Conservation (phyloP, 129 eudicot genomes). For the Flaveria ramosissima region DNA sequence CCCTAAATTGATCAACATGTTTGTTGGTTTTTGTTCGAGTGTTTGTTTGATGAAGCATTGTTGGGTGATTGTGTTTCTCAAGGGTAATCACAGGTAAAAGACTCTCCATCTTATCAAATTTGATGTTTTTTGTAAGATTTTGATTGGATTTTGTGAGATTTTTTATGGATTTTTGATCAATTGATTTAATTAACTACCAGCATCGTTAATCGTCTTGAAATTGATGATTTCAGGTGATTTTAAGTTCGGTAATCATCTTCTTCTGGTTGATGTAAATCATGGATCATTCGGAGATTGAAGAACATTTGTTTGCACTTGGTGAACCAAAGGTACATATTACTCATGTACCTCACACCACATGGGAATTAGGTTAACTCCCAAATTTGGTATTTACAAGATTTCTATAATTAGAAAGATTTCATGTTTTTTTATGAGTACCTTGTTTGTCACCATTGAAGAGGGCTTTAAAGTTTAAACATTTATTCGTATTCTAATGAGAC, state of each 20-base stretch:
- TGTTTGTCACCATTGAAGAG: not conserved
- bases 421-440: not conserved
- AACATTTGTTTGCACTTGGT: slow-evolving; percentile 67
- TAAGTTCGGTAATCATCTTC: not conserved
- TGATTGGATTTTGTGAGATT: not conserved
- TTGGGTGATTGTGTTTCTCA: slow-evolving; percentile 32
- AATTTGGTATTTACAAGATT: not conserved
- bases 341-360: not conserved
- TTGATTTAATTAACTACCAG: not conserved
- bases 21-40: not conserved
- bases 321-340: slow-evolving; percentile 74
- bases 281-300: slow-evolving; percentile 86
- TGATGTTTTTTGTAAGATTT: not conserved
- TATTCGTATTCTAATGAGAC: not conserved
- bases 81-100: slow-evolving; percentile 1
- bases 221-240: slow-evolving; percentile 33
- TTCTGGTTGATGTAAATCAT: slow-evolving; percentile 38
- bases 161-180: too few species aligned
- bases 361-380: not conserved
- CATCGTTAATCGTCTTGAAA: not conserved
- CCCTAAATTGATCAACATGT: slow-evolving; percentile 27
- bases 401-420: slow-evolving; percentile 1
- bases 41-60: slow-evolving; percentile 59
- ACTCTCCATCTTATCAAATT: not conserved
- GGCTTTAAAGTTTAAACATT: not conserved